These are phyloP conservation scores for Achaetomium macrosporum DNA, from an alignment of 2,329 filamentous ascomycete genomes.

Conservation along the genomic window DNA sequence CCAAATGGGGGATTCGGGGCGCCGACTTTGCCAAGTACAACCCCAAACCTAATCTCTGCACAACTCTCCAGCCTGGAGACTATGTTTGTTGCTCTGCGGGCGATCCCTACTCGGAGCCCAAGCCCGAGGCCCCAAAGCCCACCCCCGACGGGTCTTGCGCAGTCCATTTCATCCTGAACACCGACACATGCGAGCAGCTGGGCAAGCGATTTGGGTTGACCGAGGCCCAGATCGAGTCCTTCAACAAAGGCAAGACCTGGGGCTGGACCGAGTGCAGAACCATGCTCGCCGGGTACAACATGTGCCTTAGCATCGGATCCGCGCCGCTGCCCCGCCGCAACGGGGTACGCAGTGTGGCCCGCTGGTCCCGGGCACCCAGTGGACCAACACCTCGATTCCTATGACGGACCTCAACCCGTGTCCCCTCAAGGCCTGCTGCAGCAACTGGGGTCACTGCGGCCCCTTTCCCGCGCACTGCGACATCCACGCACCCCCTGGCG, in stretches of 20 bases:
- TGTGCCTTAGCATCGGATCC: constrained; percentile 14
- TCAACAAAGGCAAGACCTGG: constrained; percentile 38
- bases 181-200: constrained; percentile 28
- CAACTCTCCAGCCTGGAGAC: not conserved
- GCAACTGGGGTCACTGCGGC: constrained; percentile 29
- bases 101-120: not conserved
- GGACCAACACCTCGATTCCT: not conserved
- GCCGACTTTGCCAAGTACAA: constrained; percentile 3
- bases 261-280: constrained; percentile 31
- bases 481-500: constrained; percentile 31
- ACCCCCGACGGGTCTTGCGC: constrained; percentile 32
- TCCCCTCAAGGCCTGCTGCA: constrained; percentile 29
- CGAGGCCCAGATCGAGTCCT: constrained; percentile 30
- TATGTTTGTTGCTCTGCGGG: constrained; percentile 3
- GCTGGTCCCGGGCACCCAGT: constrained; percentile 32
- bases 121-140: constrained; percentile 32
- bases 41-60: not conserved
- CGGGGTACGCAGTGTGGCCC: constrained; percentile 39
- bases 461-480: constrained; percentile 27
- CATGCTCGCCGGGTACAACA: constrained; percentile 21
- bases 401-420: constrained; percentile 24
- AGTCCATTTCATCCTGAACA: constrained; percentile 28
- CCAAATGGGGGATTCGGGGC: constrained; percentile 34
- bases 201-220: constrained; percentile 30
- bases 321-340: constrained; percentile 35